phyloP scores from a whole-genome alignment of 2,329 filamentous ascomycete genomes.

The Alternaria gansuensis region DNA sequence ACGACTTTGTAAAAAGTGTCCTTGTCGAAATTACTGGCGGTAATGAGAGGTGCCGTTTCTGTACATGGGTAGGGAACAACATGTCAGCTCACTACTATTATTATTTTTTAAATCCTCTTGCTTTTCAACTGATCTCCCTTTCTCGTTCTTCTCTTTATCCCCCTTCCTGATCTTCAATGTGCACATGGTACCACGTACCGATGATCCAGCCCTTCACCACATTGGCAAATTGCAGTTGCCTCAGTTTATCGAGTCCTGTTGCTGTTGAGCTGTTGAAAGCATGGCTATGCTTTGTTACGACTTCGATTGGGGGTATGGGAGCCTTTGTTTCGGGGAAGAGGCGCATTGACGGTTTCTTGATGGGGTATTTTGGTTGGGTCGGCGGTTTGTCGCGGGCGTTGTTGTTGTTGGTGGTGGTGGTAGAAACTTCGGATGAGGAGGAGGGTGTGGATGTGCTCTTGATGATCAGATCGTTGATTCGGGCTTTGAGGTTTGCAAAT shows the following conservation, averaged over 20 bases:
- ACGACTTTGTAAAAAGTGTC: not conserved
- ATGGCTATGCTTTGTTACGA: constrained; percentile 8
- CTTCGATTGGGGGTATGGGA: not conserved
- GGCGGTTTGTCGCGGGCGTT: not conserved
- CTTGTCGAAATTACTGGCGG: not conserved
- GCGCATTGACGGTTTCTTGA: constrained; percentile 1
- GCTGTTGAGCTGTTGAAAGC: constrained; percentile 12
- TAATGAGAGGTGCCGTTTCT: not conserved
- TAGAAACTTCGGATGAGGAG: not conserved
- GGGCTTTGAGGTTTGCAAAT: not conserved
- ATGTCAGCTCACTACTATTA: not conserved
- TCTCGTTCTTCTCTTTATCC: not conserved
- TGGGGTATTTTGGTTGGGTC: constrained; percentile 3
- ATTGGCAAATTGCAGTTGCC: constrained; percentile 13
- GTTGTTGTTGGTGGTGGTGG: not conserved
- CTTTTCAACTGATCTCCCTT: not conserved
- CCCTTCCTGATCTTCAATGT: not conserved
- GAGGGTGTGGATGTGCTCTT: not conserved
- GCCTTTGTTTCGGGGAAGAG: constrained; percentile 3
- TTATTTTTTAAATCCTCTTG: not conserved
- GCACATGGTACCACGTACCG: not conserved
- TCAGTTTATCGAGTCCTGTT: constrained; percentile 12
- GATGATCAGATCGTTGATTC: not conserved
- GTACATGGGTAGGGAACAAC: not conserved
- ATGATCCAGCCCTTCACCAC: constrained; percentile 8